Conservation (phyloP, 192 early-diverging fungal species). For the Powellomyces hirtus region DNA sequence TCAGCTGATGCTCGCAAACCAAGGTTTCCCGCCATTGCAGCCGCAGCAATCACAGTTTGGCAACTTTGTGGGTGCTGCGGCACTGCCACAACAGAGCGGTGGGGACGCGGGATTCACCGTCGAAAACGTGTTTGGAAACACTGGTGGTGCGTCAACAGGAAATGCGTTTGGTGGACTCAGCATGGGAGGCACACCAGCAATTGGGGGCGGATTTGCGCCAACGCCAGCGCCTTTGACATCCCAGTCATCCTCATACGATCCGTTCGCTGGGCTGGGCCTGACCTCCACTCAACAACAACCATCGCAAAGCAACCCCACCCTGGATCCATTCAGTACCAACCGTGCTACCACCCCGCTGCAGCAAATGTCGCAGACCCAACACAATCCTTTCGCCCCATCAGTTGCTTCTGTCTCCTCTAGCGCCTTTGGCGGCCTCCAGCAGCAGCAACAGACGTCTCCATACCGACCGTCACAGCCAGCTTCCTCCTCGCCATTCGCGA, state of each 20-base stretch:
- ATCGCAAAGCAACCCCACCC: slow-evolving; percentile 7
- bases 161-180: neutral
- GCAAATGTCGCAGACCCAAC: neutral
- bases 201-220: slow-evolving; percentile 5
- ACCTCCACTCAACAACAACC: neutral
- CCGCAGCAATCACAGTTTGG: neutral
- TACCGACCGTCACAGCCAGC: neutral
- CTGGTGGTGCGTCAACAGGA: neutral
- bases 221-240: neutral
- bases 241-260: neutral
- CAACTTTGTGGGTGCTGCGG: neutral
- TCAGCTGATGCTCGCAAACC: neutral
- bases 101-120: slow-evolving; percentile 34
- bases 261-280: slow-evolving; percentile 15
- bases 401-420: no score
- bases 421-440: neutral
- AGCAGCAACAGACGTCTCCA: neutral
- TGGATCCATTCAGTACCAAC: slow-evolving; percentile 16
- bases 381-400: slow-evolving; percentile 4
- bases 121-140: slow-evolving; percentile 45
- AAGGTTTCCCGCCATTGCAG: neutral
- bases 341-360: slow-evolving; percentile 7
- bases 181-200: neutral
- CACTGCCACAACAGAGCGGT: neutral
- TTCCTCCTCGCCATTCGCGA: neutral